Percentiles rank a stretch among this genome's conserved stretches.
These are phyloP conservation scores for Stephania japonica DNA, from an alignment of 164 flowering plant genomes.

Conservation along the genomic window DNA sequence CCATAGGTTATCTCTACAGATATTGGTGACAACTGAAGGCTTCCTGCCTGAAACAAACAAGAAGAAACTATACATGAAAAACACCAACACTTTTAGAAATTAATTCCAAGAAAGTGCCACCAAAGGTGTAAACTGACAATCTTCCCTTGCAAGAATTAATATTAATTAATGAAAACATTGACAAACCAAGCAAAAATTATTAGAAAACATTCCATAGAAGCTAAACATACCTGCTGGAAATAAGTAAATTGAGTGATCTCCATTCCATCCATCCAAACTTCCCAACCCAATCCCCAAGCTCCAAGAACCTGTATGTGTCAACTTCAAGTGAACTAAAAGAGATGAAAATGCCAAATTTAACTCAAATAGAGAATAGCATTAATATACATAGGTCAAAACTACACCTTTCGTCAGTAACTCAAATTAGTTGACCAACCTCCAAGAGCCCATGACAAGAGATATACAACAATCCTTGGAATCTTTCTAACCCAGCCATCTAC, in stretches of 20 bases:
- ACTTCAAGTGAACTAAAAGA: not conserved
- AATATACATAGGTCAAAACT: not conserved
- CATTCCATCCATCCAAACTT: slow-evolving; percentile 99
- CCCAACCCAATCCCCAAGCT: slow-evolving; percentile 99
- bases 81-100: not conserved
- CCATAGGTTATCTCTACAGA: slow-evolving; percentile 99
- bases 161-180: slow-evolving; percentile 5
- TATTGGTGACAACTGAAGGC: slow-evolving; percentile 72
- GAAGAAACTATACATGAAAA: slow-evolving; percentile 1
- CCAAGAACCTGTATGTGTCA: slow-evolving; percentile 73
- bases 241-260: slow-evolving; percentile 98
- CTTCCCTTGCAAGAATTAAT: not conserved
- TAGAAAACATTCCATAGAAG: not conserved
- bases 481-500: too few species aligned
- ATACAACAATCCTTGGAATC: not conserved
- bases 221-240: slow-evolving; percentile 79
- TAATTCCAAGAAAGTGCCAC: not conserved
- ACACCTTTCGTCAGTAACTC: not conserved
- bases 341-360: slow-evolving; percentile 1
- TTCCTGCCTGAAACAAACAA: slow-evolving; percentile 62
- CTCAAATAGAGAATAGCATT: not conserved
- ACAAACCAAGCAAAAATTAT: not conserved
- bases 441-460: not conserved
- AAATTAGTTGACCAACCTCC: not conserved
- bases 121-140: not conserved